Conservation (phyloP, 805 yeast genomes). For the Tanozyma kutaoensis region DNA sequence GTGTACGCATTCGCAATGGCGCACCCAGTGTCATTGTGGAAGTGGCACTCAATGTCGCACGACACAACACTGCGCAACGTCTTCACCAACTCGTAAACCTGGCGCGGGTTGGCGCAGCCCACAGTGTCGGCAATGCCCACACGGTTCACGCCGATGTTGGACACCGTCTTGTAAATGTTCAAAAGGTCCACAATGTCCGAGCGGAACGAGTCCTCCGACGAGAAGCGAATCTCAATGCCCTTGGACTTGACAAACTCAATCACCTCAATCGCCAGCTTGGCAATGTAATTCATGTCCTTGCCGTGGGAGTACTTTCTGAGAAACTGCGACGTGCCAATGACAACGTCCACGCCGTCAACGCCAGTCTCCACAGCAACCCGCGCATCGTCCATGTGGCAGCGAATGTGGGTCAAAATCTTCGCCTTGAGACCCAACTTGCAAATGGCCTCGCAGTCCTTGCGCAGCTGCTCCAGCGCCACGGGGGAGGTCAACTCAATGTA, state of each 20-base stretch:
- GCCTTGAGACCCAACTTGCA: slow-evolving; percentile 48
- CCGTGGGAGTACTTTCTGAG: slow-evolving; percentile 46
- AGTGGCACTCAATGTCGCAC: slow-evolving; percentile 49
- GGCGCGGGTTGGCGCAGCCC: slow-evolving; percentile 54
- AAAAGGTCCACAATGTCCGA: slow-evolving; percentile 46
- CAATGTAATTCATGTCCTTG: slow-evolving; percentile 47
- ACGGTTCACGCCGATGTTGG: slow-evolving; percentile 48
- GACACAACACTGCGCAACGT: slow-evolving; percentile 42
- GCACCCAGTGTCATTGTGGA: slow-evolving; percentile 54
- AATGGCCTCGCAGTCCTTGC: slow-evolving; percentile 44
- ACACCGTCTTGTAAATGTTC: slow-evolving; percentile 47
- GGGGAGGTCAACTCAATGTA: slow-evolving; percentile 50
- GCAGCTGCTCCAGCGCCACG: slow-evolving; percentile 44
- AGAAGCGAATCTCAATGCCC: slow-evolving; percentile 45
- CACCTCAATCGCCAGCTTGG: slow-evolving; percentile 43
- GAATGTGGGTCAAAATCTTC: slow-evolving; percentile 43
- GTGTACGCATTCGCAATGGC: slow-evolving; percentile 53
- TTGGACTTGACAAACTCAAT: slow-evolving; percentile 48
- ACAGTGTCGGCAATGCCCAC: slow-evolving; percentile 55
- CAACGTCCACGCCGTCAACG: slow-evolving; percentile 50
- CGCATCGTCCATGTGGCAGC: slow-evolving; percentile 53
- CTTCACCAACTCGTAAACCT: slow-evolving; percentile 45
- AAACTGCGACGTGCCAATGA: slow-evolving; percentile 47
- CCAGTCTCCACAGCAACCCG: slow-evolving; percentile 49
- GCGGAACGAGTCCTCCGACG: slow-evolving; percentile 49